Percentiles rank a stretch among this genome's conserved stretches.
phyloP scores from a whole-genome alignment of 495 filamentous ascomycete species.

The Podospora pseudocomata region DNA sequence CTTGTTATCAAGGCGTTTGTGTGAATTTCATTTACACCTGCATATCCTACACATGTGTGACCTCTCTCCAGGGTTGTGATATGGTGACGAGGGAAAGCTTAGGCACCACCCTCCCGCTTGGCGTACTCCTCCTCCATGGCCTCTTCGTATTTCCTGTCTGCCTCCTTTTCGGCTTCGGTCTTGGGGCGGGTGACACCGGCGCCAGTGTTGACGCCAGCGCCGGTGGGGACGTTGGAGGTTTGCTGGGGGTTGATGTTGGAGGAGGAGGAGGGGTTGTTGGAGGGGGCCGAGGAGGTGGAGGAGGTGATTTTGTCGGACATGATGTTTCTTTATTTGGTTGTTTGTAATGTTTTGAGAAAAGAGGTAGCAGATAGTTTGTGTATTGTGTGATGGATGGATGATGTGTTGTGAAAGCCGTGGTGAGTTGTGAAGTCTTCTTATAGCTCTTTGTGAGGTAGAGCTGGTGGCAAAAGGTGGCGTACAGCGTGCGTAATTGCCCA shows the following conservation, averaged over 20 bases:
- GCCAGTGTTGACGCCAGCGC: constrained; percentile 40
- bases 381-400: neutral
- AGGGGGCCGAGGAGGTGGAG: neutral
- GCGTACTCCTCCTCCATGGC: constrained; percentile 76
- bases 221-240: constrained; percentile 18
- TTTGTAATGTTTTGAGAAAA: neutral
- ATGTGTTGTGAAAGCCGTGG: neutral
- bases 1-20: no score
- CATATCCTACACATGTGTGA: no score
- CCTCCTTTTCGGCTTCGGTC: constrained; percentile 47
- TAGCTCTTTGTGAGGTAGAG: neutral
- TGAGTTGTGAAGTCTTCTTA: neutral
- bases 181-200: constrained; percentile 37
- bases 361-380: neutral
- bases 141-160: constrained; percentile 62
- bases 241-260: neutral
- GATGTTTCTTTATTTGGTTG: constrained; percentile 9
- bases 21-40: no score
- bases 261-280: neutral
- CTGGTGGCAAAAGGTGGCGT: constrained; percentile 1
- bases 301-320: neutral
- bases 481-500: neutral
- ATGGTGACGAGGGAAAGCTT: constrained; percentile 3
- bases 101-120: constrained; percentile 71
- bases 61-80: no score